Percentiles rank a stretch among this genome's conserved stretches.
Conservation (phyloP, 2,329 filamentous ascomycete genomes). For the Alternaria alternata region DNA sequence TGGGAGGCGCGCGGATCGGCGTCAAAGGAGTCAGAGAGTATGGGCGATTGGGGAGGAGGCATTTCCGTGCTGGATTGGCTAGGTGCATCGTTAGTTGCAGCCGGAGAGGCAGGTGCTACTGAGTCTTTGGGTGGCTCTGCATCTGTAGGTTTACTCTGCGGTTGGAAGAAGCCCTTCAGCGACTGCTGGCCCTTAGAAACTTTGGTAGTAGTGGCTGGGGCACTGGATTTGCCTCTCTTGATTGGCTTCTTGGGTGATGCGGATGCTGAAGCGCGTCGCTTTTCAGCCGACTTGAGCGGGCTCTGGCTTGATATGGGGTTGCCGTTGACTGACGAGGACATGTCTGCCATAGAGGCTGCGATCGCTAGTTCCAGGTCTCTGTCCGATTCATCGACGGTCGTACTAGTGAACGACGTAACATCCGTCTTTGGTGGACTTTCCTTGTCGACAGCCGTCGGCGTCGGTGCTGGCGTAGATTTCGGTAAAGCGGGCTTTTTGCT, state of each 20-base stretch:
- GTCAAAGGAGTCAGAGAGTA: slow-evolving; percentile 10
- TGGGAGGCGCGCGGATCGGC: slow-evolving; percentile 59
- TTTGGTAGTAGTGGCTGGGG: slow-evolving; percentile 28
- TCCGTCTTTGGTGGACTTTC: slow-evolving; percentile 4
- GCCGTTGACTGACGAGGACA: slow-evolving; percentile 10
- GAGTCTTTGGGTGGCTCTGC: slow-evolving; percentile 7
- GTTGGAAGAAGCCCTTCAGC: slow-evolving; percentile 76
- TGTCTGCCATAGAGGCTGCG: slow-evolving; percentile 11
- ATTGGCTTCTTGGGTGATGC: slow-evolving; percentile 28
- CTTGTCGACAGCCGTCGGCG: slow-evolving; percentile 3
- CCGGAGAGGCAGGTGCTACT: slow-evolving; percentile 6
- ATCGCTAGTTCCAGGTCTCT: slow-evolving; percentile 18
- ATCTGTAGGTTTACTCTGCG: slow-evolving; percentile 45
- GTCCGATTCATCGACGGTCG: slow-evolving; percentile 14
- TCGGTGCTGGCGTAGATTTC: slow-evolving; percentile 12
- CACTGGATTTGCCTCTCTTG: slow-evolving; percentile 62
- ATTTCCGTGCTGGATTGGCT: slow-evolving; percentile 10
- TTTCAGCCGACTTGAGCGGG: slow-evolving; percentile 39
- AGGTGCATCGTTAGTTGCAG: slow-evolving; percentile 6
- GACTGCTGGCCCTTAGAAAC: slow-evolving; percentile 64
- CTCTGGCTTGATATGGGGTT: slow-evolving; percentile 13
- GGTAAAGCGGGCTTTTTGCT: slow-evolving; percentile 47
- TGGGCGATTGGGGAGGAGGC: slow-evolving; percentile 5
- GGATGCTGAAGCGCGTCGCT: slow-evolving; percentile 36
- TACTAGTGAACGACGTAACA: neutral